Conservation (phyloP, 345 rosid genomes). For the Populus nigra region DNA sequence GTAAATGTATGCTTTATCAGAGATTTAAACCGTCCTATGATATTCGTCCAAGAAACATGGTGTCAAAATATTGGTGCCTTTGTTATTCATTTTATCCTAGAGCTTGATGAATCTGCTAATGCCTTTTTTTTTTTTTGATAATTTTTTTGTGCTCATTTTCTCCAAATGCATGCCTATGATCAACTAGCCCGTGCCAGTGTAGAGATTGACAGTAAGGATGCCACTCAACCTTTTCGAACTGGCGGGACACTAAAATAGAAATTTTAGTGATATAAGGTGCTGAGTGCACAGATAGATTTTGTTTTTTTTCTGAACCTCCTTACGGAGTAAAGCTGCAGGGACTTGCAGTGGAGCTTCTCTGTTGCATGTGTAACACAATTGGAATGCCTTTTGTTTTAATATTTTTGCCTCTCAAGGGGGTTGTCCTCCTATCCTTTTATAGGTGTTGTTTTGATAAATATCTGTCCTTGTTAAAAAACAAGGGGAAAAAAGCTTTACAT, state of each 20-base stretch:
- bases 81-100: background rate
- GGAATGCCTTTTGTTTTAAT: background rate
- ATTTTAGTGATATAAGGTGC: background rate
- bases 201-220: background rate
- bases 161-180: background rate
- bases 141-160: background rate
- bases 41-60: background rate
- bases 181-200: background rate
- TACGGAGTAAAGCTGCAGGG: background rate
- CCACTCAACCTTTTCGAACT: background rate
- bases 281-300: background rate
- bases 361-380: background rate
- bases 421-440: background rate
- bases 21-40: background rate
- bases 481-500: background rate
- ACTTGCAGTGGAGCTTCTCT: background rate
- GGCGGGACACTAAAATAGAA: background rate
- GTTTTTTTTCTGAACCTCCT: background rate
- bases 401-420: background rate
- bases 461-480: background rate
- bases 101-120: background rate
- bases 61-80: background rate
- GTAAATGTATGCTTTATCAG: background rate
- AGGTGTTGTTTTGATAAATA: background rate
- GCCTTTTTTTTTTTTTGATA: background rate